Base-by-base conservation (phyloP, 768 basidiomycete species). In the Hericium alpestre region DNA sequence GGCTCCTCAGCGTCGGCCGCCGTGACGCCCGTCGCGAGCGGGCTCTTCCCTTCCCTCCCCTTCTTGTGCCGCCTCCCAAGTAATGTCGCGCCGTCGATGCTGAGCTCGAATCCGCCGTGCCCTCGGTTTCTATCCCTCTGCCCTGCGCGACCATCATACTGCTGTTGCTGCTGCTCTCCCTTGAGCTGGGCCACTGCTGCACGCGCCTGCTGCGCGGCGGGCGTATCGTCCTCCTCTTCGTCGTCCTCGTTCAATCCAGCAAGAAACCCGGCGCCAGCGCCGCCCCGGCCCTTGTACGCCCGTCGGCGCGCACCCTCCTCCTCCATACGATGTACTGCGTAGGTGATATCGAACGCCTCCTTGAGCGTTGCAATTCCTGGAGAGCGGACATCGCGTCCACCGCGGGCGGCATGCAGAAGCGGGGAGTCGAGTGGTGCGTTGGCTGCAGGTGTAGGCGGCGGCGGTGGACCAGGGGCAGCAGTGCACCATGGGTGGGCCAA, bases 271-370 rank as follows among this genome's bases (percentile, higher is more conserved):
- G 83, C 79, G 20, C 93, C 93, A 0, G 84, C 87, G 27, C 87
- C 91, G 16, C 85, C 86, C 3, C 81, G 79, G 11, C 84, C 86
- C 55, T 88, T 84, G 71, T 87, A 88, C 49, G 87, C 91, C 23
- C 89, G 80, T 53, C 91, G 76, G 55, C 90, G 79, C 0, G 89
- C 90, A 13, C 93, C 95, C 71, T 99, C 96, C 70, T 99, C 96
- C 69, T 97, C 95, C 95, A 98, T 98, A 16, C 95, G 85, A 70
- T 99, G 96, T 0, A 99, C 96, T 3, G 96, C 95, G 70, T 97
- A 97, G 1, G 96, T 95, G 66, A 99, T 87, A 69, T 99, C 96
- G 71, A 99, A 98, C 3, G 96, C 94, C 68, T 98, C 96, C 67
- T 96, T 98, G 69, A 99, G 83, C 0, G 88, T 84, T 0, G 92